phyloP scores from a whole-genome alignment of 2,329 filamentous ascomycete species.

The Tolypocladium amazonense region DNA sequence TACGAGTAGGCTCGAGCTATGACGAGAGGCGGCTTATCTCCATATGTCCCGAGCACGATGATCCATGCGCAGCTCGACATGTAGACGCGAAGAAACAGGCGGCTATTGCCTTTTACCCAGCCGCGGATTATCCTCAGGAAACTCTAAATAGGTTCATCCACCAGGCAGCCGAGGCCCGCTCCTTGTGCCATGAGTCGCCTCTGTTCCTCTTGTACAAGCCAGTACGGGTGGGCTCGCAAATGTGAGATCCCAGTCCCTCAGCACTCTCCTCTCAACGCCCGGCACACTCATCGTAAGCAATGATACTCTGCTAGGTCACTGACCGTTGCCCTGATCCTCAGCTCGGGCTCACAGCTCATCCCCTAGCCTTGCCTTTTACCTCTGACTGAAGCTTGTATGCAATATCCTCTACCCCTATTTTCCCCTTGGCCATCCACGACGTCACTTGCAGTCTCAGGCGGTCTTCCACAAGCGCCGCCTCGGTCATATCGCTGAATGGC shows the following conservation, averaged over 20 bases:
- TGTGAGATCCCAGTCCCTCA: background rate
- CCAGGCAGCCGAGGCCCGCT: background rate
- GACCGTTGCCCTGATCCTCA: background rate
- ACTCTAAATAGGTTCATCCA: background rate
- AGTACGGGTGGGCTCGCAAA: background rate
- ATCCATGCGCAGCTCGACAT: background rate
- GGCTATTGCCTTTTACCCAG: background rate
- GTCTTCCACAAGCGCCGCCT: conserved; percentile 11
- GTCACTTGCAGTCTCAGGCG: conserved; percentile 9
- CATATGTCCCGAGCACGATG: background rate
- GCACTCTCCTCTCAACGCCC: background rate
- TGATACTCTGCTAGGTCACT: background rate
- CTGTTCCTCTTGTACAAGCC: background rate
- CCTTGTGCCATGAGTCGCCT: background rate
- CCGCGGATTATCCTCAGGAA: background rate
- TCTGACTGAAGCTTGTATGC: conserved; percentile 14
- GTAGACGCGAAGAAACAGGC: background rate
- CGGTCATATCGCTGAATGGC: conserved; percentile 12
- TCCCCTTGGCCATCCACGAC: conserved; percentile 10
- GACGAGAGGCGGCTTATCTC: background rate
- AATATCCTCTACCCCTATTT: conserved; percentile 6
- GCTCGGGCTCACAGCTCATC: background rate
- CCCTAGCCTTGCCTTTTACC: conserved; percentile 15
- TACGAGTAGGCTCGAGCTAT: background rate
- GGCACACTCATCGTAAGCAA: background rate